Conservation (phyloP, 106 monocot species). For the Vanilla planifolia region DNA sequence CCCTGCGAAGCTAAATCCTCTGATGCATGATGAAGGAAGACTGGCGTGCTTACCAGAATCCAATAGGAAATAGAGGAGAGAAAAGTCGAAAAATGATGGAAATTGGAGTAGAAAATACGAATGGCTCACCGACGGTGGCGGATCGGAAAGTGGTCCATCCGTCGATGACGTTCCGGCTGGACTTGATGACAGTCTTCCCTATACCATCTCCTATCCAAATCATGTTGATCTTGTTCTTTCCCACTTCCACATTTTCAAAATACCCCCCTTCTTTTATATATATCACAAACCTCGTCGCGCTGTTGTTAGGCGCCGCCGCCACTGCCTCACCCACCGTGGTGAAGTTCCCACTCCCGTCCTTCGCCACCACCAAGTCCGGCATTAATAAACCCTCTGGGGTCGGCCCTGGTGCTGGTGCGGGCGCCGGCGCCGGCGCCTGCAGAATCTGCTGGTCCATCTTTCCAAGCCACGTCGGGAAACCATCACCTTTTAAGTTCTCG, state of each 20-base stretch:
- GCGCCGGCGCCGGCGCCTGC: conserved; percentile 14
- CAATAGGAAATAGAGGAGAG: too few species aligned
- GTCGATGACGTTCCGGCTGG: conserved; percentile 59
- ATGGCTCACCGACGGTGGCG: conserved; percentile 77
- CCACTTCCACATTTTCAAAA: conserved; percentile 75
- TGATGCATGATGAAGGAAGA: too few species aligned
- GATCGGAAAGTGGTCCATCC: conserved; percentile 83
- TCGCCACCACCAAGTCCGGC: conserved; percentile 60
- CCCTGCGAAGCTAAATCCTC: too few species aligned
- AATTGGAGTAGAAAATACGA: too few species aligned
- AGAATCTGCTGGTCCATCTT: conserved; percentile 32
- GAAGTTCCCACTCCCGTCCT: conserved; percentile 72
- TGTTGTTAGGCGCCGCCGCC: conserved; percentile 56
- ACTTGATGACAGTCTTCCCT: conserved; percentile 86
- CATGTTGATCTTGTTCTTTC: conserved; percentile 49
- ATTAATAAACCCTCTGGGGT: too few species aligned
- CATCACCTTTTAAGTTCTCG: conserved; percentile 39
- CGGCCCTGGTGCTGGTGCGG: conserved; percentile 9
- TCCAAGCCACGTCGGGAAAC: conserved; percentile 54
- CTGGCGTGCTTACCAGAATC: too few species aligned
- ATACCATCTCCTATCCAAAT: conserved; percentile 86
- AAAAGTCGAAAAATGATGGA: too few species aligned
- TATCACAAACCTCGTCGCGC: conserved; percentile 49
- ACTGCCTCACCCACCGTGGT: conserved; percentile 54
- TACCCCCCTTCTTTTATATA: conserved; percentile 84